Conservation (phyloP, 768 basidiomycete species). For the Mycena floridula region DNA sequence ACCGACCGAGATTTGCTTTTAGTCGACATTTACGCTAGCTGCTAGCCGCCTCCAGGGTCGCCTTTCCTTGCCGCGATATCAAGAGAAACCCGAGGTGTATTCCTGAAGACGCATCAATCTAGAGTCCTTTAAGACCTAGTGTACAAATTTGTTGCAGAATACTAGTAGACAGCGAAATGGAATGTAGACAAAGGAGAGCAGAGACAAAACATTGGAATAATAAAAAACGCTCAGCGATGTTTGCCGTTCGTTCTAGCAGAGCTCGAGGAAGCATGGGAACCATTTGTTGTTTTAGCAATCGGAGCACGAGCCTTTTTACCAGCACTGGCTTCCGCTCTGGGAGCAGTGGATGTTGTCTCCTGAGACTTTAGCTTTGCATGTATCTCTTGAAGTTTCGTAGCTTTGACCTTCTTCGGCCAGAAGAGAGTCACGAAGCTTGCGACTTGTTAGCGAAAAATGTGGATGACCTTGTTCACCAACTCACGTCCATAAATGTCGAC, state of each 20-base stretch:
- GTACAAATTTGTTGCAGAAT: too few relatives aligned
- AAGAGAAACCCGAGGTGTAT: too few relatives aligned
- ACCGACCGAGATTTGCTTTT: too few relatives aligned
- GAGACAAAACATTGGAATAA: too few relatives aligned
- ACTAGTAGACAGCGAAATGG: too few relatives aligned
- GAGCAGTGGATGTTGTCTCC: slow-evolving; percentile 46
- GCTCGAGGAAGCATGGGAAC: slow-evolving; percentile 35
- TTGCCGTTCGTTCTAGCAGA: slow-evolving; percentile 56
- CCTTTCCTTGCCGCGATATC: too few relatives aligned
- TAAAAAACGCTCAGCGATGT: slow-evolving; percentile 9
- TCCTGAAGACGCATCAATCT: too few relatives aligned
- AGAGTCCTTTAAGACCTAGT: too few relatives aligned
- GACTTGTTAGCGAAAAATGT: background rate
- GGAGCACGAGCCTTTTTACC: slow-evolving; percentile 50
- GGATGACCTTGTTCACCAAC: slow-evolving; percentile 25
- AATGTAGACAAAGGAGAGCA: too few relatives aligned
- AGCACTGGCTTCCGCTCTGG: slow-evolving; percentile 41
- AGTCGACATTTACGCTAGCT: too few relatives aligned
- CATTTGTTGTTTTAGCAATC: slow-evolving; percentile 46
- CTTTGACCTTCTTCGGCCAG: slow-evolving; percentile 97
- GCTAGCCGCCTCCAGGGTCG: too few relatives aligned
- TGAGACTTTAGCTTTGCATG: slow-evolving; percentile 96
- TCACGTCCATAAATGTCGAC: slow-evolving; percentile 94
- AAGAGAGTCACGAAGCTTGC: slow-evolving; percentile 88
- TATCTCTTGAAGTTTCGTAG: slow-evolving; percentile 88